phyloP scores from a whole-genome alignment of 2,329 filamentous ascomycete genomes.

The Exophiala alcalophila region DNA sequence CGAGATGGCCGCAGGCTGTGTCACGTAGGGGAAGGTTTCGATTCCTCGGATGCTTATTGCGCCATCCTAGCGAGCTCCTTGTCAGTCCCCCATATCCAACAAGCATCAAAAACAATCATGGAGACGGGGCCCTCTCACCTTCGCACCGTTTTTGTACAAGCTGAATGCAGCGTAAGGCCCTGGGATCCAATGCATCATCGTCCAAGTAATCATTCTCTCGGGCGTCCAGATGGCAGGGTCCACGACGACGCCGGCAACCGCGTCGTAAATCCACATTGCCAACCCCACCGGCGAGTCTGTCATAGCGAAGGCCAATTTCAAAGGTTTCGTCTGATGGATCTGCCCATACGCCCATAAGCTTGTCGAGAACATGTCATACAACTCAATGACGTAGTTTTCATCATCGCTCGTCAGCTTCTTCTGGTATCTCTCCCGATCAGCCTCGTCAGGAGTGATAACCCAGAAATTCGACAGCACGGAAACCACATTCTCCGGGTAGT shows the following conservation, averaged over 20 bases:
- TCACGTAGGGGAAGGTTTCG: constrained; percentile 13
- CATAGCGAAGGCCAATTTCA: constrained; percentile 30
- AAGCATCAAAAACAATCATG: too few relatives aligned
- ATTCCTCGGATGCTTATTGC: constrained; percentile 9
- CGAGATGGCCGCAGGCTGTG: constrained; percentile 20
- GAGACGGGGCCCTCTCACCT: constrained; percentile 2
- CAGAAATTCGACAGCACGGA: constrained; percentile 31
- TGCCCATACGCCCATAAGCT: constrained; percentile 20
- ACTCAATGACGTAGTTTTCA: constrained; percentile 22
- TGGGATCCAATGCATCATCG: constrained; percentile 33
- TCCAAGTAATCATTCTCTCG: constrained; percentile 32
- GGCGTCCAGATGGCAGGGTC: constrained; percentile 30
- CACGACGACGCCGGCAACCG: constrained; percentile 24
- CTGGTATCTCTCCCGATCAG: constrained; percentile 9
- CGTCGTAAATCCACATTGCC: constrained; percentile 34
- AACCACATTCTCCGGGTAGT: constrained; percentile 28
- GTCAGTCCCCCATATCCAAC: too few relatives aligned
- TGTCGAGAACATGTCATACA: constrained; percentile 15
- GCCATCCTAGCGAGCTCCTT: too few relatives aligned
- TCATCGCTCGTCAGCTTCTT: constrained; percentile 17
- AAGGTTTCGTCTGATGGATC: constrained; percentile 28
- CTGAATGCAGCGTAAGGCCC: constrained; percentile 25
- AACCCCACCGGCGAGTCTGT: constrained; percentile 33
- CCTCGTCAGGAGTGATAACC: constrained; percentile 14
- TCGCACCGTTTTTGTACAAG: constrained; percentile 27